Percentiles rank a stretch among this genome's conserved stretches.
Conservation (phyloP, 1,284 basidiomycete species). For the Golubevia pallescens region DNA sequence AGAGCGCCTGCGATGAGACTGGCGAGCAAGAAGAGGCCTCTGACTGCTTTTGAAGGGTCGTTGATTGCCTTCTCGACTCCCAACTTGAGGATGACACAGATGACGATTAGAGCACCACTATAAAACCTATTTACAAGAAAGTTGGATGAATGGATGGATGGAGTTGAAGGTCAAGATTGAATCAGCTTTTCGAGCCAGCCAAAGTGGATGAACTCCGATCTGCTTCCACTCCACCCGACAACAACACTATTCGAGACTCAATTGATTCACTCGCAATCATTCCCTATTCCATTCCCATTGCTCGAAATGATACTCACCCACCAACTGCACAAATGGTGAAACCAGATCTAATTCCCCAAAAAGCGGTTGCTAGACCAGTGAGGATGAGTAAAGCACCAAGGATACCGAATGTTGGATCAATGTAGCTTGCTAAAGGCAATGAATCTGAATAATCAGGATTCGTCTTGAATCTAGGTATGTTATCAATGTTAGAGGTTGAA, state of each 20-base stretch:
- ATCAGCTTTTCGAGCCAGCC: constrained; percentile 21
- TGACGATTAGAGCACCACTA: constrained; percentile 80
- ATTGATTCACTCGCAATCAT: constrained; percentile 79
- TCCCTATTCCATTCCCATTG: no score
- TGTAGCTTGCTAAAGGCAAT: constrained; percentile 52
- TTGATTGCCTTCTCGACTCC: constrained; percentile 82
- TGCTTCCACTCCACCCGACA: not conserved
- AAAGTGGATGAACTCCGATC: not conserved
- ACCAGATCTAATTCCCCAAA: constrained; percentile 74
- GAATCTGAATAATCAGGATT: not conserved
- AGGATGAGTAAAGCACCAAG: constrained; percentile 86
- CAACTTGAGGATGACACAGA: constrained; percentile 86
- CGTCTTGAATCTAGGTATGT: not conserved
- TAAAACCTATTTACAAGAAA: constrained; percentile 85
- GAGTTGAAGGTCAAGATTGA: constrained; percentile 13
- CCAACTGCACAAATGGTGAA: constrained; percentile 34
- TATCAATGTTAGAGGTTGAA: not conserved
- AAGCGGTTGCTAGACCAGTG: constrained; percentile 84
- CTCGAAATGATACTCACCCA: constrained; percentile 12
- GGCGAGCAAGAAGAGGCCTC: constrained; percentile 88
- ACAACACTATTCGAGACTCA: constrained; percentile 6
- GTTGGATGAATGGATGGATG: constrained; percentile 77
- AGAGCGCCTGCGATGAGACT: constrained; percentile 78
- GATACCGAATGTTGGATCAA: constrained; percentile 87
- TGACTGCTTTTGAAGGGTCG: constrained; percentile 76